Evolutionary conservation across 257 asterid species (phyloP).

Genomic region (Ocimum tenuiflorum): DNA sequence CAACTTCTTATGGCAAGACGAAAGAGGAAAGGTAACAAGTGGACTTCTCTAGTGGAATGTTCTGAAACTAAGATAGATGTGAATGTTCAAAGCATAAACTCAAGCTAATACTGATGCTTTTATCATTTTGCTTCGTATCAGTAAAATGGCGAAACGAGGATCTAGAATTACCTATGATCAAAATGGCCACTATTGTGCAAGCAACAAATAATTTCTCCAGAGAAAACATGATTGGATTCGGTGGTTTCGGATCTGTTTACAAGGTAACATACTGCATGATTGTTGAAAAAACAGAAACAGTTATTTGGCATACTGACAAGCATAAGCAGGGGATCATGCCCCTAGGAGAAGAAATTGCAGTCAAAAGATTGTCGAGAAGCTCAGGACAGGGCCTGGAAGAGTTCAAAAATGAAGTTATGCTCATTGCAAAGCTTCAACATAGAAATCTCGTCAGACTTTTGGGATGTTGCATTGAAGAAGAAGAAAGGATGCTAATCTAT

Average conservation of each 20-base stretch:
- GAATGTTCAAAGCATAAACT: too few species aligned
- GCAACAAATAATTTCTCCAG: slow-evolving; percentile 38
- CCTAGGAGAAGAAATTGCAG: slow-evolving; percentile 30
- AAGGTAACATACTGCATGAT: slow-evolving; percentile 21
- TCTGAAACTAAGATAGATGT: not conserved
- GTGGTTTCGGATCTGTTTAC: slow-evolving; percentile 46
- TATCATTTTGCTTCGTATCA: not conserved
- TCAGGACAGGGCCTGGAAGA: slow-evolving; percentile 37
- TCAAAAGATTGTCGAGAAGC: slow-evolving; percentile 25
- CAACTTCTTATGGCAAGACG: not conserved
- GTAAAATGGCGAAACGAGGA: slow-evolving; percentile 11
- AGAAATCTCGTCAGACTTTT: slow-evolving; percentile 37
- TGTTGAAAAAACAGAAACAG: not conserved
- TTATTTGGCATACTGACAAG: not conserved
- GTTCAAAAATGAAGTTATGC: slow-evolving; percentile 25
- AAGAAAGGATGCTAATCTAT: slow-evolving; percentile 37
- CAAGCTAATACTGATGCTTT: too few species aligned
- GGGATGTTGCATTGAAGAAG: slow-evolving; percentile 37
- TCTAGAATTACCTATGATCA: slow-evolving; percentile 28
- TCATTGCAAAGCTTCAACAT: slow-evolving; percentile 43
- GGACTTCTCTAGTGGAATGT: not conserved
- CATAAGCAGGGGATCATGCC: slow-evolving; percentile 25
- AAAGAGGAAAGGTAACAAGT: slow-evolving; percentile 17
- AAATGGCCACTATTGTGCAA: slow-evolving; percentile 20
- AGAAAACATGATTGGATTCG: slow-evolving; percentile 27